Evolutionary conservation across 2,329 filamentous ascomycete species (phyloP), one percentile per base, ranked within the genome.

Genomic region (Aureobasidium melanogenum): DNA sequence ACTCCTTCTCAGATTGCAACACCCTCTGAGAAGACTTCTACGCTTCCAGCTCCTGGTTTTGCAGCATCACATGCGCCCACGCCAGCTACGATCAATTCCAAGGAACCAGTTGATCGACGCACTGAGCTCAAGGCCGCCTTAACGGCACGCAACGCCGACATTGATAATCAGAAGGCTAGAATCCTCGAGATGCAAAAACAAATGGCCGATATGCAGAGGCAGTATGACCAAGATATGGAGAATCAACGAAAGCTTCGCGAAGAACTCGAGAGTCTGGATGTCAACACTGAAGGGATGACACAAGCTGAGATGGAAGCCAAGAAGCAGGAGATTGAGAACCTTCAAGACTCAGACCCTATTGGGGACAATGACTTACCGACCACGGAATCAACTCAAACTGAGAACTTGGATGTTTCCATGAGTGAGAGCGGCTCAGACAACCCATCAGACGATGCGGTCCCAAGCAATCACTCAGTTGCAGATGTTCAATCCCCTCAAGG

Each of bases 191-290:
- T 67, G 61, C 67, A 69, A 50, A 64, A 64, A 30, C 63, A 65
- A 24, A 65, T 69, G 56, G 74, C 76, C 19, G 77, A 82, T 63
- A 77, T 81, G 62, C 72, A 76, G 9, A 73, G 75, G 56, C 68
- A 73, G 73, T 51, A 68, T 68, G 72, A 76, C 66, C 69, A 73
- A 67, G 73, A 66, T 19, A 60, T 67, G 76, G 71, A 44, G 74
- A 75, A 64, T 71, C 73, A 58, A 71, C 54, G 59, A 24, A 48
- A 62, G 36, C 51, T 58, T 43, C 51, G 52, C 32, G 41, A 51
- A 26, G 80, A 82, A 65, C 70, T 83, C n/a, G 75, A 78, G 62
- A 69, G 69, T 55, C 71, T 82, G 22, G 77, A 76, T 41, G 67
- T 79, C 43, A 76, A 82, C 60, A 78, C 78, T 1, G 74, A 77